These are phyloP conservation scores for Neospermospora avenae DNA, from an alignment of 2,329 filamentous ascomycete species.

Conservation along the genomic window DNA sequence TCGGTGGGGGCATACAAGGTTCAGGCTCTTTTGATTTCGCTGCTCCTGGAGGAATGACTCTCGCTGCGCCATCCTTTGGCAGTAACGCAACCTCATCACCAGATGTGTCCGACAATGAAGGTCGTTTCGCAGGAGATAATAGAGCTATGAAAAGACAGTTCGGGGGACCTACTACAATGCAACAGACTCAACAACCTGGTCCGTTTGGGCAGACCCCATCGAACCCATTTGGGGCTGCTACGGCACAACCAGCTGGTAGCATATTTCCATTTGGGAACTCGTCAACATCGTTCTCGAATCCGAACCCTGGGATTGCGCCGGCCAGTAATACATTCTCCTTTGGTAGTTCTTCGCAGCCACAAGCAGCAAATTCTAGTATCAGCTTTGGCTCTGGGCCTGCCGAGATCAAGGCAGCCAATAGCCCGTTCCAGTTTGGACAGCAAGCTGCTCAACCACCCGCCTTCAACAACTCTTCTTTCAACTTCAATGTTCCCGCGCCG, in stretches of 20 bases:
- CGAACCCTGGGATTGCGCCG: conserved; percentile 5
- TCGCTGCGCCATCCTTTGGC: conserved; percentile 20
- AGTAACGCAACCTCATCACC: conserved; percentile 4
- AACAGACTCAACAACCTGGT: neutral
- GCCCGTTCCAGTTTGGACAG: conserved; percentile 6
- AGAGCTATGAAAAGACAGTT: conserved; percentile 25
- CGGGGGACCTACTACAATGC: conserved; percentile 13
- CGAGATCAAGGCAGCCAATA: conserved; percentile 8
- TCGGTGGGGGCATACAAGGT: conserved; percentile 31
- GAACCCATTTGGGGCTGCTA: conserved; percentile 15
- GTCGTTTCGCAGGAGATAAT: conserved; percentile 20
- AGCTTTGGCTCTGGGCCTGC: conserved; percentile 16
- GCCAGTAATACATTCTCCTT: conserved; percentile 19
- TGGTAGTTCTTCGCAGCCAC: conserved; percentile 12
- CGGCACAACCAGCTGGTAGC: conserved; percentile 6
- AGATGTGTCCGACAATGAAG: conserved; percentile 12
- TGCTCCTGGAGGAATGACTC: conserved; percentile 16
- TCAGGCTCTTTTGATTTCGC: conserved; percentile 31
- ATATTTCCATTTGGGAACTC: conserved; percentile 16
- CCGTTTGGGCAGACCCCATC: neutral
- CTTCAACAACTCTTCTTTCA: neutral
- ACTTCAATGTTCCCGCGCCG: neutral
- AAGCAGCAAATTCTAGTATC: conserved; percentile 9
- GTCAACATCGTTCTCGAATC: conserved; percentile 6
- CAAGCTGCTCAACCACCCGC: neutral